Conservation (phyloP, 495 filamentous ascomycete species). For the Barbatosphaeria neglecta region DNA sequence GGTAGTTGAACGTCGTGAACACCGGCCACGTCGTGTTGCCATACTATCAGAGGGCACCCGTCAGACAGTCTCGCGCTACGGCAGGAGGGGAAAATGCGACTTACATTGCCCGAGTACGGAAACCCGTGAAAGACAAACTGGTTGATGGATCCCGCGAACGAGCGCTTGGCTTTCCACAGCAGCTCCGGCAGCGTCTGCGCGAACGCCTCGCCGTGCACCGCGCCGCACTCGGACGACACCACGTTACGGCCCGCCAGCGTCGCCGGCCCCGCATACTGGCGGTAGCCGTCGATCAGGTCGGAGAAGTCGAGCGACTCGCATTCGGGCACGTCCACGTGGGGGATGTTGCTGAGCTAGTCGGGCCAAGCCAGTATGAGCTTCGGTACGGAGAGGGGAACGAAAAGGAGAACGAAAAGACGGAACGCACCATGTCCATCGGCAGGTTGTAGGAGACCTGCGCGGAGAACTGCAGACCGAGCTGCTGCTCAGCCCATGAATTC, state of each 20-base stretch:
- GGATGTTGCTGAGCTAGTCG: not conserved
- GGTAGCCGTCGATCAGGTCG: slow-evolving; percentile 10
- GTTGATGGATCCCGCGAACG: not conserved
- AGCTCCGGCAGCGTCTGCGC: slow-evolving; percentile 9
- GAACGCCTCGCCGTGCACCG: slow-evolving; percentile 6
- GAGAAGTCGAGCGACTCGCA: slow-evolving; percentile 10
- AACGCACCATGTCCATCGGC: slow-evolving; percentile 1
- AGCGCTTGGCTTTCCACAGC: slow-evolving; percentile 7
- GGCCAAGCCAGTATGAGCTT: not conserved
- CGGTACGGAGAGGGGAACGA: too few species aligned
- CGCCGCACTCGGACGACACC: slow-evolving; percentile 22
- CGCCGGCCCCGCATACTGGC: slow-evolving; percentile 9
- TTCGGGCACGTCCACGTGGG: not conserved
- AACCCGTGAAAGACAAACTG: not conserved
- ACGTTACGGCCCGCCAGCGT: slow-evolving; percentile 21
- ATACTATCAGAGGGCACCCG: not conserved
- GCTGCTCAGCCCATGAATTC: not conserved
- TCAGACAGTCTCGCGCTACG: too few species aligned
- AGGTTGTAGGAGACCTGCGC: slow-evolving; percentile 1
- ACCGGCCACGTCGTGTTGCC: slow-evolving; percentile 1
- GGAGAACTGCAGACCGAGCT: not conserved
- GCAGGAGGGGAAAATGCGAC: not conserved
- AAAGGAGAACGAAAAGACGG: too few species aligned
- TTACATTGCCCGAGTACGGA: not conserved
- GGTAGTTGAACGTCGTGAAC: slow-evolving; percentile 1